Base-by-base conservation (phyloP, 2,329 filamentous ascomycete species). In the Colletotrichum navitas region DNA sequence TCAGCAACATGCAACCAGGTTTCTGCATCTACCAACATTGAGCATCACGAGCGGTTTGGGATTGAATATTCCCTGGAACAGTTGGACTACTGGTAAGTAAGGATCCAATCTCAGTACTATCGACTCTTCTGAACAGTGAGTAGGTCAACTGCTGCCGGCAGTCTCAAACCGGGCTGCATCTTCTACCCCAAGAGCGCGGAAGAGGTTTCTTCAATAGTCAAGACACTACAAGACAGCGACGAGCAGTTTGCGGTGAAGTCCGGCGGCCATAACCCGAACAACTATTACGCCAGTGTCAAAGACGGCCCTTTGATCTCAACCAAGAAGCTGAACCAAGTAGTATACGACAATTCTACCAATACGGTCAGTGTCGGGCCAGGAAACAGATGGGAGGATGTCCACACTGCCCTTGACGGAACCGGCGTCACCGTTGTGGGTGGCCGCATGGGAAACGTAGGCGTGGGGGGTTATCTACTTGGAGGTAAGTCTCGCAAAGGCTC, bases 221-320 rank as follows among this genome's bases (percentile, higher is more conserved):
- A 81, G 34, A 80, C 86, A 39, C 81, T 90, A 16, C 82, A 81
- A 10, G 78, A 83, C 43, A 83, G 83, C 52, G 80, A 83, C 47
- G 85, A 85, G 66, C 78, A 77, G 3, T 90, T 90, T 73, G 87
- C 88, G 8, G 78, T 88, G 74, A 87, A 88, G 74, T 86, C 85
- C 10, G 88, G 88, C 36, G 89, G 88, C 1, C 88, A 90, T 78
- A 87, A 86, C 68, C 85, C 87, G 5, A 88, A 89, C 75, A 81
- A 85, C 24, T 85, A 85, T 72, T 85, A 84, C 49, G 83, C 87
- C 2, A 90, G 84, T 74, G 84, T 86, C 58, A 77, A 83, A 18
- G 83, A 79, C 2, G 86, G 86, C 0, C 80, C 87, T 1, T 77
- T 87, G 6, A 84, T 90, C 72, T 86, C 86, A 21, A 81, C 87